These are phyloP conservation scores for Aureobasidium sp. DNA, from an alignment of 2,329 filamentous ascomycete genomes.

Conservation along the genomic window DNA sequence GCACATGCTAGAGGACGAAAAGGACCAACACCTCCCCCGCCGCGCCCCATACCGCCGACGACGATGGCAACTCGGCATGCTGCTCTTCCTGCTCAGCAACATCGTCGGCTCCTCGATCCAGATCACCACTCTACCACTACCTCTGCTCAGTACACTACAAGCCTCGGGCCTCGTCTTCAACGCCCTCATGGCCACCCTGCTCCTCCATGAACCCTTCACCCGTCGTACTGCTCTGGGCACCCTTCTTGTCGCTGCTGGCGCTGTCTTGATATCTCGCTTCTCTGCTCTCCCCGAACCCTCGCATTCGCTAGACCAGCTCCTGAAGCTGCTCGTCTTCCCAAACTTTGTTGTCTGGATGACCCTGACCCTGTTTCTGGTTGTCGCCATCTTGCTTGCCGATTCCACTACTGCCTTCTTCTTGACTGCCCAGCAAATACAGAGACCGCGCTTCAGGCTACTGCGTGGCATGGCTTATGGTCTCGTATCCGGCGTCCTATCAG, in stretches of 20 bases:
- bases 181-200: conserved; percentile 89
- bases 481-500: conserved; percentile 83
- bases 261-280: conserved; percentile 87
- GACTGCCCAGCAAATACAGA: conserved; percentile 28
- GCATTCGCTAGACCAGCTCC: conserved; percentile 74
- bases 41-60: conserved; percentile 82
- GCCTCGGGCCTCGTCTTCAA: conserved; percentile 97
- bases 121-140: conserved; percentile 89
- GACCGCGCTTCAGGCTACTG: conserved; percentile 48
- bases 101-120: conserved; percentile 92
- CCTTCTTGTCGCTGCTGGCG: conserved; percentile 75
- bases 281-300: conserved; percentile 90
- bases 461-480: conserved; percentile 82
- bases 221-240: conserved; percentile 88
- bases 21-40: conserved; percentile 65
- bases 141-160: conserved; percentile 89
- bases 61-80: conserved; percentile 93
- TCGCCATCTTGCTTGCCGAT: conserved; percentile 35
- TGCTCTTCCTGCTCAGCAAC: conserved; percentile 93
- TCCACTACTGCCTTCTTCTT: conserved; percentile 35
- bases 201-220: conserved; percentile 90
- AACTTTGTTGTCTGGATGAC: conserved; percentile 47
- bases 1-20: conserved; percentile 95
- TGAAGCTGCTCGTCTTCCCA: conserved; percentile 62
- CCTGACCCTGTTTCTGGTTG: conserved; percentile 40